Evolutionary conservation across 345 rosid species (phyloP).

Genomic region (Populus alba): DNA sequence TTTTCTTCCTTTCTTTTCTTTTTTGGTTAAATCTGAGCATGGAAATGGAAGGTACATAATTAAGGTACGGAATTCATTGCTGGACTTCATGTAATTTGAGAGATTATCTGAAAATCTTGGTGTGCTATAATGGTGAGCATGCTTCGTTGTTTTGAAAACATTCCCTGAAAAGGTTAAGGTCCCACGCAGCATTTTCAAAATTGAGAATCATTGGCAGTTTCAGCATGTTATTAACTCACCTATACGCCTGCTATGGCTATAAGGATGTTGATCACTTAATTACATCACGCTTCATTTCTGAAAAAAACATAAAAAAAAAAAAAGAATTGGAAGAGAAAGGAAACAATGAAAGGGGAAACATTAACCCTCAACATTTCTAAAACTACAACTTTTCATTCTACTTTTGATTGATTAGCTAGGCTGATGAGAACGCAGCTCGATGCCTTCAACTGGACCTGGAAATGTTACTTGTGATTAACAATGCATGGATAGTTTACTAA

Average conservation of each 20-base stretch:
- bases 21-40: neutral
- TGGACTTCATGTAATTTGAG: neutral
- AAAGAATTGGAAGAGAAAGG: neutral
- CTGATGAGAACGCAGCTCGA: neutral
- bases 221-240: neutral
- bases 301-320: too few species aligned
- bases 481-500: neutral
- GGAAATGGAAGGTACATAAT: neutral
- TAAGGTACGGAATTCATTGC: neutral
- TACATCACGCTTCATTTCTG: neutral
- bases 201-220: neutral
- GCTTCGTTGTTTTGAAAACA: neutral
- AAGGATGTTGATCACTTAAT: neutral
- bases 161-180: neutral
- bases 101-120: neutral
- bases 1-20: neutral
- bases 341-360: neutral
- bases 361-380: neutral
- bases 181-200: neutral
- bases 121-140: neutral
- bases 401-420: neutral
- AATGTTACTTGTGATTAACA: neutral
- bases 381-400: neutral
- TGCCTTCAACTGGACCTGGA: neutral
- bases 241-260: neutral